These are phyloP conservation scores for Trametes maxima DNA, from an alignment of 768 basidiomycete genomes.

Conservation along the genomic window DNA sequence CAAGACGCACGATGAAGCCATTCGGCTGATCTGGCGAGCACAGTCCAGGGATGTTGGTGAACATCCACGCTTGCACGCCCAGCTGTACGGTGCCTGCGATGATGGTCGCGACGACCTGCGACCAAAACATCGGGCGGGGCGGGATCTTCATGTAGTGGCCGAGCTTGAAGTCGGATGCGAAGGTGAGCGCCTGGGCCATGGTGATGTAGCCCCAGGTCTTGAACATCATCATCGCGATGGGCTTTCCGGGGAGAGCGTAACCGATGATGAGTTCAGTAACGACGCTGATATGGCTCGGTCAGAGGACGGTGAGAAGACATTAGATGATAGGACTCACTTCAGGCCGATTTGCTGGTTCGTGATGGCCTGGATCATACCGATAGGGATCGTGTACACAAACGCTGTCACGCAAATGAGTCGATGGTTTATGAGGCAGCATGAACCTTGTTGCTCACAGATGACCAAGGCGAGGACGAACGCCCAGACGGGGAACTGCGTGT, in stretches of 20 bases:
- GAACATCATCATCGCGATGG: conserved; percentile 81
- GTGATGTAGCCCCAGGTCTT: conserved; percentile 73
- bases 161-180: conserved; percentile 75
- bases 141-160: conserved; percentile 77
- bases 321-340: conserved; percentile 38
- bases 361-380: conserved; percentile 80
- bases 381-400: conserved; percentile 72
- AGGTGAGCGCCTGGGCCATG: conserved; percentile 65
- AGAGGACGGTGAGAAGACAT: conserved; percentile 23
- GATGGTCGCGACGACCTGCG: conserved; percentile 59
- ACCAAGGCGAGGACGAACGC: conserved; percentile 56
- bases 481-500: conserved; percentile 70
- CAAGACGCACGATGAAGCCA: conserved; percentile 52
- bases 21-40: conserved; percentile 56
- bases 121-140: conserved; percentile 42
- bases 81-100: conserved; percentile 70
- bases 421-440: too few species aligned
- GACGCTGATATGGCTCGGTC: conserved; percentile 43
- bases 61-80: conserved; percentile 66
- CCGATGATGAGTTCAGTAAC: conserved; percentile 77
- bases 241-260: conserved; percentile 58
- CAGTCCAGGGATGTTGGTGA: conserved; percentile 64
- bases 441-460: conserved; percentile 30
- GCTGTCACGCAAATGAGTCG: conserved; percentile 26
- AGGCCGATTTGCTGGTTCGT: conserved; percentile 77